Percentiles rank a stretch among this genome's conserved stretches.
phyloP scores from a whole-genome alignment of 768 basidiomycete species.

The Leccinum rimulosum region DNA sequence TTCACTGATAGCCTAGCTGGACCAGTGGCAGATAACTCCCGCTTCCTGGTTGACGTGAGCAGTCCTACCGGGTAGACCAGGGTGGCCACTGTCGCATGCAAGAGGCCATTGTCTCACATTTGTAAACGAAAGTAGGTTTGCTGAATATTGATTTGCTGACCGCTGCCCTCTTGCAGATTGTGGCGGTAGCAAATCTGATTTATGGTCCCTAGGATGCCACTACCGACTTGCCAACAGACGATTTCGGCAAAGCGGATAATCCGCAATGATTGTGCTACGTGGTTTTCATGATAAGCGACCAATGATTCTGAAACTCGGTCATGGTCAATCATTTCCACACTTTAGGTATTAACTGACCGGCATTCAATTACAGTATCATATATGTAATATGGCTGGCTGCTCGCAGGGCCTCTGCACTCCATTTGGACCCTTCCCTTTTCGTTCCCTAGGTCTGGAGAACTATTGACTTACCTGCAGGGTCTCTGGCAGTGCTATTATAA shows the following conservation, averaged over 20 bases:
- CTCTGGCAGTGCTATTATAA: neutral
- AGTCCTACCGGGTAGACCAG: neutral
- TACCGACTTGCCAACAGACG: too few species aligned
- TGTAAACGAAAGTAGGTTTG: neutral
- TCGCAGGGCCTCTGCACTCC: neutral
- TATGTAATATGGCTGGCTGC: neutral
- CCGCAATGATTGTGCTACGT: neutral
- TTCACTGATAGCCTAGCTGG: neutral
- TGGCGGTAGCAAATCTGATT: neutral
- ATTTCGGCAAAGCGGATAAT: neutral
- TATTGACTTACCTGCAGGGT: neutral
- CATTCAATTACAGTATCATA: neutral
- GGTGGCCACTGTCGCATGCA: neutral
- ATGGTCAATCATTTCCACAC: neutral
- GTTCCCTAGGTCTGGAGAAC: too few species aligned
- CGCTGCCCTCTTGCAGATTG: too few species aligned
- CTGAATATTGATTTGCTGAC: too few species aligned
- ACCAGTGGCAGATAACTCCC: neutral
- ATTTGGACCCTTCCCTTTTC: neutral
- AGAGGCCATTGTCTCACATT: neutral
- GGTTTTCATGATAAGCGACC: slow-evolving; percentile 29
- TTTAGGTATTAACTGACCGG: slow-evolving; percentile 9
- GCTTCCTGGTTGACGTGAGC: neutral
- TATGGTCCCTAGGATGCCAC: neutral
- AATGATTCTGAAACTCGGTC: neutral